phyloP scores from a whole-genome alignment of 345 rosid genomes.

The Eucalyptus fibrosa region DNA sequence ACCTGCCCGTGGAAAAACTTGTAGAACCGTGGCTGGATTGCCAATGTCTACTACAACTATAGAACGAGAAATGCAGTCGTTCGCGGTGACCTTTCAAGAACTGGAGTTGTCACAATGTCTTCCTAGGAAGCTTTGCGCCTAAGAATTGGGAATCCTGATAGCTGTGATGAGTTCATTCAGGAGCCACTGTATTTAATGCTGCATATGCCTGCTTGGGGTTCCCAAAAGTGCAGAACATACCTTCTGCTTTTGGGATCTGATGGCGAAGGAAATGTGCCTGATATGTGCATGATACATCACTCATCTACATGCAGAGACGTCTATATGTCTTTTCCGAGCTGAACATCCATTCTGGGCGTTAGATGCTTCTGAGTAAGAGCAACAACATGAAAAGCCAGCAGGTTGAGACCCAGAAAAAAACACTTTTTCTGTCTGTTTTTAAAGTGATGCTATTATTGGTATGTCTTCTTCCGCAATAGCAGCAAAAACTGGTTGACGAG shows the following conservation, averaged over 20 bases:
- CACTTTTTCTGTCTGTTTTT: not conserved
- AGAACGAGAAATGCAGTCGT: not conserved
- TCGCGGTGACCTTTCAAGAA: not conserved
- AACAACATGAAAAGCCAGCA: not conserved
- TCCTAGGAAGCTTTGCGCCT: not conserved
- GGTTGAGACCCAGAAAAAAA: not conserved
- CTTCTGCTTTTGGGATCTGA: not conserved
- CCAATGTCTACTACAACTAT: not conserved
- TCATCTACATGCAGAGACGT: not conserved
- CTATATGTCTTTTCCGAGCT: not conserved
- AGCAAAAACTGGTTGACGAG: not conserved
- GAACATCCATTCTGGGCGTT: not conserved
- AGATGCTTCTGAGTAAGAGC: not conserved
- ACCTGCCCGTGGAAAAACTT: not conserved
- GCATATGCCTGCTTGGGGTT: not conserved
- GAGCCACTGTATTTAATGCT: not conserved
- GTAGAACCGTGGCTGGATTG: not conserved
- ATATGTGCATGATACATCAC: not conserved
- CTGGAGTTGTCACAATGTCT: not conserved
- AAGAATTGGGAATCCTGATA: not conserved
- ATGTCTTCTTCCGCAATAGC: not conserved
- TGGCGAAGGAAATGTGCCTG: not conserved
- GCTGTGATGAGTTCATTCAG: not conserved
- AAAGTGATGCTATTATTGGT: not conserved
- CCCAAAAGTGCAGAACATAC: not conserved